Percentiles rank a stretch among this genome's conserved stretches.
Conservation (phyloP, 2,329 filamentous ascomycete genomes). For the Zasmidium angulare region DNA sequence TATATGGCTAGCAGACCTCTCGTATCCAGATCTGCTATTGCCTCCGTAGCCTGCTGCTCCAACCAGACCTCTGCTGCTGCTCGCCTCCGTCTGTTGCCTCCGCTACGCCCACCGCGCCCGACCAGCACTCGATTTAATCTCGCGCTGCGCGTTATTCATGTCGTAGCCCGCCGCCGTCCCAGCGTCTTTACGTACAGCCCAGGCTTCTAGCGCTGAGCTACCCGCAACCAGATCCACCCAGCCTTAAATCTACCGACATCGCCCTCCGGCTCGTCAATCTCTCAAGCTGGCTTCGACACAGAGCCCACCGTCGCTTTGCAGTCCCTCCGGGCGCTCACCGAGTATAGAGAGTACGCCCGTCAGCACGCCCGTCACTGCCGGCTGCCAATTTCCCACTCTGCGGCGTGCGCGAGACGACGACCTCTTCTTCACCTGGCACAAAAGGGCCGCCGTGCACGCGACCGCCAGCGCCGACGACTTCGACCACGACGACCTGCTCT, state of each 20-base stretch:
- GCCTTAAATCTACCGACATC: conserved; percentile 12
- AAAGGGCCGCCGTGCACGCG: conserved; percentile 15
- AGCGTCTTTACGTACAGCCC: conserved; percentile 8
- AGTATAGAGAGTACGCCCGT: conserved; percentile 31
- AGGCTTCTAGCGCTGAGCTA: conserved; percentile 2
- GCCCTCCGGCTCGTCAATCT: conserved; percentile 5
- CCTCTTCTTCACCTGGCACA: conserved; percentile 18
- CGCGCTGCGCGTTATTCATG: background rate
- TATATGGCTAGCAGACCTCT: background rate
- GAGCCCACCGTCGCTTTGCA: conserved; percentile 19
- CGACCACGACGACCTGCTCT: conserved; percentile 33
- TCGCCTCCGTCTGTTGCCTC: background rate
- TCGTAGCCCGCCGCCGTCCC: background rate
- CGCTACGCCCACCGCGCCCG: background rate
- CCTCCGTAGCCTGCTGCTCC: too few relatives aligned
- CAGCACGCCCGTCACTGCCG: conserved; percentile 24
- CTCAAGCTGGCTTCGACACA: conserved; percentile 9
- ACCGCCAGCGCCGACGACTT: conserved; percentile 26
- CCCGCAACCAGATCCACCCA: conserved; percentile 9
- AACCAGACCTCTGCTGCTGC: background rate
- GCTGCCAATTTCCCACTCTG: conserved; percentile 7
- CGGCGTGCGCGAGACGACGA: conserved; percentile 18
- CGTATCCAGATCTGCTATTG: conserved; percentile 2
- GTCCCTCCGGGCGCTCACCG: conserved; percentile 18
- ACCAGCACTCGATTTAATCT: background rate